Evolutionary conservation across 2,329 filamentous ascomycete genomes (phyloP), one percentile per base, ranked within the genome.

Genomic region (Fusarium protoensiforme): DNA sequence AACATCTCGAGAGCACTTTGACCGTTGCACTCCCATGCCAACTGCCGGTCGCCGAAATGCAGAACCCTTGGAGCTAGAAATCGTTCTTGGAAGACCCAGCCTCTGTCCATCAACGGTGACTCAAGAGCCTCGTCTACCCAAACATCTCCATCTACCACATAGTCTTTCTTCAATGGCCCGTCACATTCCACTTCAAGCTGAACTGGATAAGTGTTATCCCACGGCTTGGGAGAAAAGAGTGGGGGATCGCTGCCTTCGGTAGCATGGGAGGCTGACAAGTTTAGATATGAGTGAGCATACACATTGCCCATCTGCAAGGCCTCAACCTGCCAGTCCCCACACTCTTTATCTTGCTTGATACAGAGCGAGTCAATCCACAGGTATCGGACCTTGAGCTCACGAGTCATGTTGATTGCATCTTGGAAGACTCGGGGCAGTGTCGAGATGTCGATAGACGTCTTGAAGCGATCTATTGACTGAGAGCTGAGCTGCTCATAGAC

Each of bases 281-380:
- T 68, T 2, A 68, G n/a, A 13, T 38, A 58, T 22, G 62, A 61
- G 22, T 68, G 35, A 13, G 56, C 18, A 58, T 68, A 68, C 8
- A 68, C 66, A 8, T 48, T 36, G 5, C 24, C 38, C 66, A 68
- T 68, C 20, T 27, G 13, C 2, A 22, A 27, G 36, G 62, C 54
- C 27, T 68, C 61, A 3, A 41, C 2, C 8, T 61, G 2, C 66
- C 61, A 68, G 16, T 68, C 62, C 31, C 22, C 18, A 5, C 27
- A 35, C 11, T 53, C 64, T 9, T 53, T 20, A 11, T 77, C 75
- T 38, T 82, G 80, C 18, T 80, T 53, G 10, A 82, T 82, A 43
- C 81, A 82, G 0, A 81, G 53, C 5, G 78, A 76, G 67, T 82
- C 79, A 31, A 81, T 79, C 81, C 81, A 82, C 1, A 82, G 35